Conservation (phyloP, 805 yeast species). For the Candida methanosorbosa region DNA sequence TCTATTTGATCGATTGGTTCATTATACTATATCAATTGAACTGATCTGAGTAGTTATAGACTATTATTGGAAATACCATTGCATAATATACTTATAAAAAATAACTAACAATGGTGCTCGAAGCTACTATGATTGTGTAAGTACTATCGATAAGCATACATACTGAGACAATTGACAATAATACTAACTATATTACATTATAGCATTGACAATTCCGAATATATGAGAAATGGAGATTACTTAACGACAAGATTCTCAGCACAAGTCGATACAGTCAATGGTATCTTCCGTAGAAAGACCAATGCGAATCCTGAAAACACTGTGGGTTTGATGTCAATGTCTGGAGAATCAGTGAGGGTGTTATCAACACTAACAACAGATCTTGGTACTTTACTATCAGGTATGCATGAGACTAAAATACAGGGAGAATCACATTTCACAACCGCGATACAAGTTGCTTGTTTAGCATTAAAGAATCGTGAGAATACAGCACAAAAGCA, state of each 20-base stretch:
- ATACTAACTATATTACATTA: neutral
- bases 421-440: constrained; percentile 59
- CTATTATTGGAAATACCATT: no score
- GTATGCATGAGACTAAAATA: constrained; percentile 71
- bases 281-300: constrained; percentile 78
- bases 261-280: constrained; percentile 82
- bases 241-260: constrained; percentile 85
- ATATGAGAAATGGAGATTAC: constrained; percentile 92
- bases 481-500: constrained; percentile 90
- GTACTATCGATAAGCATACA: constrained; percentile 5
- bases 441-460: constrained; percentile 89
- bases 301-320: constrained; percentile 90
- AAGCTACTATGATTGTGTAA: constrained; percentile 86
- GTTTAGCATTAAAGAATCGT: constrained; percentile 89
- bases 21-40: no score
- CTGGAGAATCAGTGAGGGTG: constrained; percentile 83
- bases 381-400: constrained; percentile 76
- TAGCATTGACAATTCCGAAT: constrained; percentile 87
- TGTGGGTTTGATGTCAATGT: constrained; percentile 84
- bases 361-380: constrained; percentile 81
- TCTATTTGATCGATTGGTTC: no score
- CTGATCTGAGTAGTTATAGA: no score
- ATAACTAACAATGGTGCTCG: constrained; percentile 88
- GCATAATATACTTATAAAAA: no score
- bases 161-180: neutral